Evolutionary conservation across 257 asterid genomes (phyloP).

Genomic region (Gentiana macrophylla): DNA sequence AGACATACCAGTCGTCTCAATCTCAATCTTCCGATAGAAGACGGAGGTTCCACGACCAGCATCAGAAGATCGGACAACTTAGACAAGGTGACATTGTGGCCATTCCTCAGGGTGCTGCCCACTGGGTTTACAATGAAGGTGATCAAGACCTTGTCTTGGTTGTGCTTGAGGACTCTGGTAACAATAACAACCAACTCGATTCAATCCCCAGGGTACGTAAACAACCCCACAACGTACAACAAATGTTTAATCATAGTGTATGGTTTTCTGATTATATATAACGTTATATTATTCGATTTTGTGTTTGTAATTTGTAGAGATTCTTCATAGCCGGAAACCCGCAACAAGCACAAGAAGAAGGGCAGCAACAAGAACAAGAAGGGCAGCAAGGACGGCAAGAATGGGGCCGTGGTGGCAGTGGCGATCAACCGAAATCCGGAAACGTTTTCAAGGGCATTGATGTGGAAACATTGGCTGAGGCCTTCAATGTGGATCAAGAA

Average conservation of each 20-base stretch:
- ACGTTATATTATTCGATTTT: too few species aligned
- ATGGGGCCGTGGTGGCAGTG: not conserved
- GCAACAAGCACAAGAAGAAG: conserved; percentile 4
- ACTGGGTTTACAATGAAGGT: conserved; percentile 57
- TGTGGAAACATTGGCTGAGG: conserved; percentile 6
- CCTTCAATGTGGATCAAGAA: conserved; percentile 7
- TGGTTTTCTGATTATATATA: too few species aligned
- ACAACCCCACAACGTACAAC: too few species aligned
- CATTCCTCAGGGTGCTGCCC: conserved; percentile 45
- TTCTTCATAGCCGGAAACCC: conserved; percentile 64
- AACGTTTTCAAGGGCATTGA: conserved; percentile 14
- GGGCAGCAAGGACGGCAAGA: conserved; percentile 10
- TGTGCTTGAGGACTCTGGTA: conserved; percentile 25
- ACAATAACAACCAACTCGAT: conserved; percentile 56
- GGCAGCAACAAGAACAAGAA: not conserved
- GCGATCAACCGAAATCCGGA: conserved; percentile 4
- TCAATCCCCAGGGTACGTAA: conserved; percentile 34
- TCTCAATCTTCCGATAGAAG: conserved; percentile 8
- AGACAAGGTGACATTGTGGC: conserved; percentile 45
- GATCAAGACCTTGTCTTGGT: conserved; percentile 37
- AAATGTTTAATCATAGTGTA: too few species aligned
- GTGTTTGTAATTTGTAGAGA: conserved; percentile 14
- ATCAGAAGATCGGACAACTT: conserved; percentile 33
- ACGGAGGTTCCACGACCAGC: conserved; percentile 29
- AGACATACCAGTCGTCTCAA: conserved; percentile 49